Percentiles rank a stretch among this genome's conserved stretches.
phyloP scores from a whole-genome alignment of 306 rosid genomes.

The Quillaja saponaria region DNA sequence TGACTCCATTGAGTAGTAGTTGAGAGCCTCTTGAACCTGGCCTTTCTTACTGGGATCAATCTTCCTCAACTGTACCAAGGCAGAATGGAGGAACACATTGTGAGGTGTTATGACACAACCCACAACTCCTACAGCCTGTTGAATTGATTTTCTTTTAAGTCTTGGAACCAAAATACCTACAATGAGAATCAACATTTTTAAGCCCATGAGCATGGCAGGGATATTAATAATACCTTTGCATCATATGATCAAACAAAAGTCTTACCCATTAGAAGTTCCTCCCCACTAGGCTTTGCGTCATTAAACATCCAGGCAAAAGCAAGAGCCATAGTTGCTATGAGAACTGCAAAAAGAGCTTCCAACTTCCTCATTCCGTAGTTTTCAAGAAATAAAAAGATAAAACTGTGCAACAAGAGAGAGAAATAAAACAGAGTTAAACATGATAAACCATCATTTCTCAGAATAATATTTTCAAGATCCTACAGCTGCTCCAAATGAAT shows the following conservation, averaged over 20 bases:
- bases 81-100: constrained; percentile 47
- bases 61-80: constrained; percentile 44
- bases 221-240: too few species aligned
- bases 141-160: constrained; percentile 5
- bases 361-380: neutral
- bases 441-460: too few species aligned
- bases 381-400: neutral
- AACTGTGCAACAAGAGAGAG: neutral
- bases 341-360: neutral
- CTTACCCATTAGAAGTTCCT: neutral
- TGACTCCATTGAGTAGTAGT: constrained; percentile 42
- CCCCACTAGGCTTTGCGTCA: neutral
- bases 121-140: constrained; percentile 39
- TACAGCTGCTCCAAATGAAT: too few species aligned
- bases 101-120: constrained; percentile 36
- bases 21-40: constrained; percentile 24
- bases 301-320: neutral
- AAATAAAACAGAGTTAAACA: too few species aligned
- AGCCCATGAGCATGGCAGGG: too few species aligned
- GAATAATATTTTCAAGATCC: too few species aligned
- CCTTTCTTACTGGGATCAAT: constrained; percentile 34
- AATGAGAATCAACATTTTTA: neutral
- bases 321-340: neutral
- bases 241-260: too few species aligned
- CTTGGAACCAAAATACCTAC: neutral